These are phyloP conservation scores for Diaporthe sp. DNA, from an alignment of 2,329 filamentous ascomycete species.

Conservation along the genomic window DNA sequence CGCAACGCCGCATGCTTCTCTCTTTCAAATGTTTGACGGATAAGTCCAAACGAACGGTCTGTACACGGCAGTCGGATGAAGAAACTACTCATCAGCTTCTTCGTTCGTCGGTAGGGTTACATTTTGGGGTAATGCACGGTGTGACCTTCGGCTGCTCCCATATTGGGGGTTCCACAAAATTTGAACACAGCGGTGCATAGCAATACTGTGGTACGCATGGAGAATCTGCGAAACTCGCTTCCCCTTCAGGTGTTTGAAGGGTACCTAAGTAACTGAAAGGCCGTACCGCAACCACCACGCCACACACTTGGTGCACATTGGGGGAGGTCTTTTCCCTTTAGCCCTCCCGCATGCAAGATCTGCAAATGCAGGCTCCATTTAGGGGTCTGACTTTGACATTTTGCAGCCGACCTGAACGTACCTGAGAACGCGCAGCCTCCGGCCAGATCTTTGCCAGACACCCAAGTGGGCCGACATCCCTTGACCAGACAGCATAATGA, in stretches of 20 bases:
- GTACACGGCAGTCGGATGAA: neutral
- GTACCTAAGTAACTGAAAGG: conserved; percentile 5
- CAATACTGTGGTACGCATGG: conserved; percentile 29
- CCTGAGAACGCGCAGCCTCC: neutral
- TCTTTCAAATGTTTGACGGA: neutral
- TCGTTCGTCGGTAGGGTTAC: conserved; percentile 20
- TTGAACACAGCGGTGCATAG: conserved; percentile 33
- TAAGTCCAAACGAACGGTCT: conserved; percentile 16
- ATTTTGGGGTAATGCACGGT: conserved; percentile 31
- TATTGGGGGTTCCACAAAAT: conserved; percentile 38
- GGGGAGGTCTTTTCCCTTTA: neutral
- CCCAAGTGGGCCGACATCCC: conserved; percentile 23
- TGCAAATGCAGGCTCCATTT: conserved; percentile 17
- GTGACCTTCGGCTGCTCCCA: conserved; percentile 34
- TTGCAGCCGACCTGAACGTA: neutral
- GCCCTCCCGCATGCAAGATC: conserved; percentile 25
- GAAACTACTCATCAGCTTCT: neutral
- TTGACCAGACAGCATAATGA: conserved; percentile 20
- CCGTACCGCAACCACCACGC: conserved; percentile 4
- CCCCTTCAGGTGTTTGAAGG: conserved; percentile 53
- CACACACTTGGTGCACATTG: neutral
- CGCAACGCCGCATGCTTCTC: conserved; percentile 7
- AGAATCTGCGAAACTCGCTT: conserved; percentile 57
- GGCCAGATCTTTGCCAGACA: conserved; percentile 11
- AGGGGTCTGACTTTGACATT: neutral